Evolutionary conservation across 768 basidiomycete genomes (phyloP), one percentile per base, ranked within the genome.

Genomic region (Floccularia luteovirens): DNA sequence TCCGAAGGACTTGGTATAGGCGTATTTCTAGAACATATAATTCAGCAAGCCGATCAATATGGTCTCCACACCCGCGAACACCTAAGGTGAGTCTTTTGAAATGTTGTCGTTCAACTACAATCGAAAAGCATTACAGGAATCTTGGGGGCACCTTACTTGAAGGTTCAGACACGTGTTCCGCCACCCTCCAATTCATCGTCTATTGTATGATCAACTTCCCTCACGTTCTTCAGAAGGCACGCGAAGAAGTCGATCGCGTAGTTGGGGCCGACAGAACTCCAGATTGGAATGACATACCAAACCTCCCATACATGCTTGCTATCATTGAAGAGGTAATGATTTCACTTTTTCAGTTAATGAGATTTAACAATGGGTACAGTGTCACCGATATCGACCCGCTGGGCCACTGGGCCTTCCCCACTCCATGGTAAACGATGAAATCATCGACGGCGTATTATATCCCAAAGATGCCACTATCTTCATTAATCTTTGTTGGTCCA

Each of bases 1-100:
- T 38, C 38, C 24, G 48, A 43, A 11, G 60, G 59, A 7, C 33
- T 48, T 17, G 47, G 44, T 5, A 58, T 49, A 25, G 64, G 58
- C 1, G 51, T 50, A 32, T 63, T 54, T 36, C 50, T 63, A 49
- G 64, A 66, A 44, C 46, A 54, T 16, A 41, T 61, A n/a, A 37
- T 62, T 6, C 37, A 40, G 23, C 50, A 52, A n/a, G 39, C 35
- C 16, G 38, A 54, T 16, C 49, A 54, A 41, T 50, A 42, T 20
- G 58, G 55, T 2, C 21, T 59, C 42, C 37, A 41, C 22, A 43
- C 43, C 20, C 46, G 55, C 7, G 55, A 60, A 17, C 37, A 52
- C 14, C 31, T 49, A 17, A 50, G 44, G 59, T 60, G 36, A 20
- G 56, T 40, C 31, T 35, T 27, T 23, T n/a, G n/a, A n/a, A 25